These are phyloP conservation scores for Lactarius evosmus DNA, from an alignment of 768 basidiomycete genomes.

Conservation along the genomic window DNA sequence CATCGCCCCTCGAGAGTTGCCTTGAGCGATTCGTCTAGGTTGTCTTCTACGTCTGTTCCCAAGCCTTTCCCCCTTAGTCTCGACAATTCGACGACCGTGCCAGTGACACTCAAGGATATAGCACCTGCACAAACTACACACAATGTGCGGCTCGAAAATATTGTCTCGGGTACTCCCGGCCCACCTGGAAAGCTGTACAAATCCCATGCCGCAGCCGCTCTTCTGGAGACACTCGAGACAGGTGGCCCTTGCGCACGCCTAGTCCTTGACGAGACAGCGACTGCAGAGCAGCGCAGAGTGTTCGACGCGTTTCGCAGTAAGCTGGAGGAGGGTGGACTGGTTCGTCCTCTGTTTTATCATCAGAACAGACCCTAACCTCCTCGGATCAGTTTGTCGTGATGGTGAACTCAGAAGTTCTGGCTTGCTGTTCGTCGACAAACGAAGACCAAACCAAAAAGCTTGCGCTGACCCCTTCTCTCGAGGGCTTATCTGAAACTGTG, in stretches of 20 bases:
- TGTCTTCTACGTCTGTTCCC: neutral
- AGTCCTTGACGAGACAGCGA: constrained; percentile 20
- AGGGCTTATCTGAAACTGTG: constrained; percentile 19
- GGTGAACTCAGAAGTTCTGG: constrained; percentile 22
- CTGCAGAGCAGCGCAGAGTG: constrained; percentile 2
- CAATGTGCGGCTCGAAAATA: constrained; percentile 8
- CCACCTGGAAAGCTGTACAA: constrained; percentile 31
- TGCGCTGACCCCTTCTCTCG: constrained; percentile 15
- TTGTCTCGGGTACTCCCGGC: constrained; percentile 20
- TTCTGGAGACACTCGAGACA: constrained; percentile 27
- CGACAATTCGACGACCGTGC: constrained; percentile 22
- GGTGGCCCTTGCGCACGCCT: constrained; percentile 29
- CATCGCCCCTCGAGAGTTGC: neutral
- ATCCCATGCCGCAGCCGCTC: constrained; percentile 17
- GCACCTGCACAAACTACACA: constrained; percentile 6
- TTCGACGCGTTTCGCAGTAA: constrained; percentile 22
- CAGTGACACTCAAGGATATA: constrained; percentile 26
- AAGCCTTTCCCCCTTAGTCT: constrained; percentile 16
- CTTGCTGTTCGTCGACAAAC: constrained; percentile 27
- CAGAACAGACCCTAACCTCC: neutral
- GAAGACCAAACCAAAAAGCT: constrained; percentile 22
- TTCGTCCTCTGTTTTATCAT: constrained; percentile 2
- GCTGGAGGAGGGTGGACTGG: constrained; percentile 24
- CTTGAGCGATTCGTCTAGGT: constrained; percentile 2
- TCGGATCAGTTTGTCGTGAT: constrained; percentile 24